Percentiles rank a stretch among this genome's conserved stretches.
Evolutionary conservation across 2,329 filamentous ascomycete species (phyloP).

Genomic region (Rutstroemia sp.): DNA sequence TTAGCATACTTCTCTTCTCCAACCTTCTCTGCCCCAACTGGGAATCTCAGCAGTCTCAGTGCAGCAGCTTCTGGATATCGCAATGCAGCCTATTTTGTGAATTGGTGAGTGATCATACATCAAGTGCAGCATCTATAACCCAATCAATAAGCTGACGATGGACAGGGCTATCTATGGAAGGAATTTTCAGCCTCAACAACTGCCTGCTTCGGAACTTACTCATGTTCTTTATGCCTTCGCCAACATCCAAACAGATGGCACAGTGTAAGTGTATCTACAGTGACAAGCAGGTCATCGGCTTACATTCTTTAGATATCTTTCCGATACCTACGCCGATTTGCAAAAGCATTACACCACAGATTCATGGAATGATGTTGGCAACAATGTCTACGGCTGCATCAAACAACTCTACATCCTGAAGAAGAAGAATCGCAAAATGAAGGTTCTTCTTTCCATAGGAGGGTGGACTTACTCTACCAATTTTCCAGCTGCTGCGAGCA

Average conservation of each 20-base stretch:
- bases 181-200: slow-evolving; percentile 62
- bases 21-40: background rate
- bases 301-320: slow-evolving; percentile 42
- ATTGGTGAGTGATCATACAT: slow-evolving; percentile 30
- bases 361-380: slow-evolving; percentile 58
- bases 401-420: slow-evolving; percentile 77
- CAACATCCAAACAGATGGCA: slow-evolving; percentile 63
- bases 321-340: slow-evolving; percentile 61
- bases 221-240: slow-evolving; percentile 79
- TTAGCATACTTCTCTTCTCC: background rate
- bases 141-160: background rate
- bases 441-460: slow-evolving; percentile 72
- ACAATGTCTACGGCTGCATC: slow-evolving; percentile 71
- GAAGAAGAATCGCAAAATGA: slow-evolving; percentile 68
- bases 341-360: slow-evolving; percentile 74
- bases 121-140: background rate
- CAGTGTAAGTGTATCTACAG: slow-evolving; percentile 50
- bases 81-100: slow-evolving; percentile 21
- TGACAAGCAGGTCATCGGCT: slow-evolving; percentile 40
- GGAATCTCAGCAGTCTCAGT: background rate
- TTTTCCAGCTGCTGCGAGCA: slow-evolving; percentile 61
- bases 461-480: slow-evolving; percentile 80
- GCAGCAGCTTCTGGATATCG: slow-evolving; percentile 6
- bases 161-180: slow-evolving; percentile 64
- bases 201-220: slow-evolving; percentile 63